Percentiles rank a stretch among this genome's conserved stretches.
Conservation (phyloP, 2,329 filamentous ascomycete species). For the Verticillium tricorpus region DNA sequence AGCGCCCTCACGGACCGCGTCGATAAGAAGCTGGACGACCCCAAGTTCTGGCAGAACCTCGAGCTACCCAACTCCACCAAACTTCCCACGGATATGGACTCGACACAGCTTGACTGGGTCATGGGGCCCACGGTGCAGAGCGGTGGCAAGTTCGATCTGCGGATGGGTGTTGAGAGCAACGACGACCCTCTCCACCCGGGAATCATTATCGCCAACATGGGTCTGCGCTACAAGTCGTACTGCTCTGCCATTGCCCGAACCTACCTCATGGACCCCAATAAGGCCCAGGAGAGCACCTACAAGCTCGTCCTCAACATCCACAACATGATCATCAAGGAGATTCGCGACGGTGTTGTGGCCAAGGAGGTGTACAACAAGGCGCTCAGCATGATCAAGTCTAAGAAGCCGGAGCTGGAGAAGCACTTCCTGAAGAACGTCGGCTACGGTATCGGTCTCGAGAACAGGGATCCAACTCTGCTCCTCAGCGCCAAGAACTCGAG, state of each 20-base stretch:
- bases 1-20: constrained; percentile 81
- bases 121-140: constrained; percentile 89
- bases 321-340: constrained; percentile 83
- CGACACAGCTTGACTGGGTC: constrained; percentile 88
- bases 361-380: constrained; percentile 95
- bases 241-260: constrained; percentile 89
- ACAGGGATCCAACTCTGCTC: constrained; percentile 75
- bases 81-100: constrained; percentile 81
- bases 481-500: constrained; percentile 84
- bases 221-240: constrained; percentile 93
- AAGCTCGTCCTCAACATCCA: constrained; percentile 82
- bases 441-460: constrained; percentile 88
- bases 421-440: constrained; percentile 92
- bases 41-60: constrained; percentile 85
- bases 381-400: constrained; percentile 71
- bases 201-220: constrained; percentile 88
- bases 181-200: constrained; percentile 82
- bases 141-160: constrained; percentile 90
- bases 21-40: constrained; percentile 84
- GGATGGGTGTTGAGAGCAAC: constrained; percentile 73
- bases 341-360: constrained; percentile 77
- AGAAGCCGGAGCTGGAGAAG: constrained; percentile 93
- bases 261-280: constrained; percentile 95
- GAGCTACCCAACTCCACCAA: constrained; percentile 67
- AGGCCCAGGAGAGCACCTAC: constrained; percentile 91